These are phyloP conservation scores for Ganoderma boninense DNA, from an alignment of 1,284 basidiomycete genomes.

Conservation along the genomic window DNA sequence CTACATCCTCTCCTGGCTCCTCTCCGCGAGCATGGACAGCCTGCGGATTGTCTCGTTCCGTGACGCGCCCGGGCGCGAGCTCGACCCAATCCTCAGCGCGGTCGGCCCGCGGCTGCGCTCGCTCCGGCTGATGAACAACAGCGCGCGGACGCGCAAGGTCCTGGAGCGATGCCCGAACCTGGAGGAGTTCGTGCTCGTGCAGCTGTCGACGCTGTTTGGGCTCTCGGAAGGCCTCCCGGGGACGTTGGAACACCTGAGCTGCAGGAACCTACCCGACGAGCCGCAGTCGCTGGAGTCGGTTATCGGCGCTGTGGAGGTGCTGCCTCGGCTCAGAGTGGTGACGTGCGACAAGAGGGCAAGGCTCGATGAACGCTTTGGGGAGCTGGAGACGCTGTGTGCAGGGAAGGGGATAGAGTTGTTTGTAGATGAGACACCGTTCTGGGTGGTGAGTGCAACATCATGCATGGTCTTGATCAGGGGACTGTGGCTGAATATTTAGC, in stretches of 20 bases:
- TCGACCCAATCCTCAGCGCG: constrained; percentile 38
- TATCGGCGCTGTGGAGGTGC: constrained; percentile 43
- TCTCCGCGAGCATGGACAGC: constrained; percentile 43
- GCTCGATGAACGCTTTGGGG: constrained; percentile 15
- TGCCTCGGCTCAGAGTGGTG: constrained; percentile 48
- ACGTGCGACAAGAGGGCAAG: constrained; percentile 43
- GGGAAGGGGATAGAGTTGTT: constrained; percentile 42
- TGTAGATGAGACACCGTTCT: constrained; percentile 42
- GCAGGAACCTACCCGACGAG: constrained; percentile 43
- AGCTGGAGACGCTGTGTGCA: constrained; percentile 37
- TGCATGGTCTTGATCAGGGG: too few species aligned
- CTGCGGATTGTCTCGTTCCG: constrained; percentile 53
- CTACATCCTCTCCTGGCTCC: constrained; percentile 48
- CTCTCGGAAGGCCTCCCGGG: constrained; percentile 44
- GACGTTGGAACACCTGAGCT: constrained; percentile 50
- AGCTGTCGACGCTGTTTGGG: constrained; percentile 45
- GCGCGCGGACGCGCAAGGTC: constrained; percentile 41
- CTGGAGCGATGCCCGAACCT: constrained; percentile 49
- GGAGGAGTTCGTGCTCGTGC: constrained; percentile 51
- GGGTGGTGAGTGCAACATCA: constrained; percentile 43
- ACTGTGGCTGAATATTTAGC: not conserved
- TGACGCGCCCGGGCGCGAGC: constrained; percentile 43
- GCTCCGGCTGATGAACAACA: constrained; percentile 51
- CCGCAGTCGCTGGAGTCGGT: constrained; percentile 41
- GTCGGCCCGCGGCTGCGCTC: constrained; percentile 49